Base-by-base conservation (phyloP, 768 basidiomycete genomes). In the Suillus tomentosus region DNA sequence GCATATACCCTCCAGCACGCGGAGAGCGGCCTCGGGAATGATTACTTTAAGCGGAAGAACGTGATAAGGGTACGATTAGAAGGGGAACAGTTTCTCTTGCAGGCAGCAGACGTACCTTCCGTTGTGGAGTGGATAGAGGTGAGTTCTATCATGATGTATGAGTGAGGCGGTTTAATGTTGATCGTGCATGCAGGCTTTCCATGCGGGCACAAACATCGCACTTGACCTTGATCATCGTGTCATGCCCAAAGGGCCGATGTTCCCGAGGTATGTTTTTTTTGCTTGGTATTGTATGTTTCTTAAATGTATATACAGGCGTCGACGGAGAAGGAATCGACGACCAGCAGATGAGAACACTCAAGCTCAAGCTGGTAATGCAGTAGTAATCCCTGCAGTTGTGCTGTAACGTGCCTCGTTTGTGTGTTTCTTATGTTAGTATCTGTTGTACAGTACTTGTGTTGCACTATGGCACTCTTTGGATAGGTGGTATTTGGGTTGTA, bases 61-160 rank as follows among this genome's bases (percentile, higher is more conserved):
- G 96, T 99, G 53, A 95, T 99, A 40, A 84, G 97, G 24, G 86
- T 99, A 36, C 79, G 96, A 63, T 79, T 95, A 67, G 95, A 97
- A 74, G 97, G 96, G 14, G 94, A 99, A 79, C 97, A 99, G 78
- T 99, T 99, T 77, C 79, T 99, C 69, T 70, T 99, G 69, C 96
- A 99, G 77, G 92, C 93, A 3, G 85, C 82, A 58, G 89, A 92
- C 72, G 88, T 95, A 45, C 82, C 87, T 51, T 86, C 87, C 34
- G 96, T 98, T 2, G 93, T 99, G 62, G 87, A 90, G 61, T 96
- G 96, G 95, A 96, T 99, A 66, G 96, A 99, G 88, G 94, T 94
- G 69, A 43, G 61, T 57, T 68, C 65, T 43, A 31, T 31, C 31
- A 31, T 31, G 31, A 31, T 45, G 36, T 54, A 14, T 27, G 19